These are phyloP conservation scores for Gentiana straminea DNA, from an alignment of 257 asterid genomes.

Conservation along the genomic window DNA sequence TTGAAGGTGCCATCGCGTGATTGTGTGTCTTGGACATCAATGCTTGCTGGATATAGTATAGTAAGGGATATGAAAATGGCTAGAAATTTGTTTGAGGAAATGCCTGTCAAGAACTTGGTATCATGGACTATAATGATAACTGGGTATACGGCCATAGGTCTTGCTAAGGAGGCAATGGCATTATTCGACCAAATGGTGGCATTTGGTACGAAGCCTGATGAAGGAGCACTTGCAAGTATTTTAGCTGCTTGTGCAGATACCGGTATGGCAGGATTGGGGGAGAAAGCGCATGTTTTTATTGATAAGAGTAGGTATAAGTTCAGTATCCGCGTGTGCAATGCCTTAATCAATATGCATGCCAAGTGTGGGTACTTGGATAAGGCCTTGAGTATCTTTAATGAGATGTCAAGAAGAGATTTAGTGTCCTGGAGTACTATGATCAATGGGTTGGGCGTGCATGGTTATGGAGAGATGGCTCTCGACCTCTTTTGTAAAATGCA, in stretches of 20 bases:
- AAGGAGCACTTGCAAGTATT: slow-evolving; percentile 46
- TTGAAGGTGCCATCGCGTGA: slow-evolving; percentile 49
- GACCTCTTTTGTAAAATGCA: slow-evolving; percentile 46
- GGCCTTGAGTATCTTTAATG: slow-evolving; percentile 41
- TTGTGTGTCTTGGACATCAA: slow-evolving; percentile 74
- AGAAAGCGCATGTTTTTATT: slow-evolving; percentile 46
- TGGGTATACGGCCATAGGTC: slow-evolving; percentile 61
- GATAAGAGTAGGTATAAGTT: slow-evolving; percentile 18
- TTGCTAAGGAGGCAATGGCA: slow-evolving; percentile 43
- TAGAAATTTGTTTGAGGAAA: slow-evolving; percentile 48
- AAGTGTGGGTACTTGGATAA: slow-evolving; percentile 64
- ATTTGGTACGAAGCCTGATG: slow-evolving; percentile 33
- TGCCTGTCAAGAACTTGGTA: slow-evolving; percentile 73
- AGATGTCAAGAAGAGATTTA: slow-evolving; percentile 39
- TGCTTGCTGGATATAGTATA: slow-evolving; percentile 55
- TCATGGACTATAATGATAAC: slow-evolving; percentile 72
- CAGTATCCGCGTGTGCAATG: slow-evolving; percentile 39
- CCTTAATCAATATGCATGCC: slow-evolving; percentile 74
- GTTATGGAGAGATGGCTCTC: slow-evolving; percentile 54
- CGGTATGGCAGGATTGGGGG: slow-evolving; percentile 59
- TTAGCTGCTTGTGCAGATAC: slow-evolving; percentile 64
- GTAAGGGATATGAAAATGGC: slow-evolving; percentile 69
- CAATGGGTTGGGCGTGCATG: slow-evolving; percentile 65
- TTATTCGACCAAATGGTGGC: slow-evolving; percentile 45
- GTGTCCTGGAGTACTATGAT: slow-evolving; percentile 81